A percentile compares a stretch with the other conserved stretches of the same genome.
Conservation (phyloP, 2,329 filamentous ascomycete genomes). For the Hypoxylon sp. region DNA sequence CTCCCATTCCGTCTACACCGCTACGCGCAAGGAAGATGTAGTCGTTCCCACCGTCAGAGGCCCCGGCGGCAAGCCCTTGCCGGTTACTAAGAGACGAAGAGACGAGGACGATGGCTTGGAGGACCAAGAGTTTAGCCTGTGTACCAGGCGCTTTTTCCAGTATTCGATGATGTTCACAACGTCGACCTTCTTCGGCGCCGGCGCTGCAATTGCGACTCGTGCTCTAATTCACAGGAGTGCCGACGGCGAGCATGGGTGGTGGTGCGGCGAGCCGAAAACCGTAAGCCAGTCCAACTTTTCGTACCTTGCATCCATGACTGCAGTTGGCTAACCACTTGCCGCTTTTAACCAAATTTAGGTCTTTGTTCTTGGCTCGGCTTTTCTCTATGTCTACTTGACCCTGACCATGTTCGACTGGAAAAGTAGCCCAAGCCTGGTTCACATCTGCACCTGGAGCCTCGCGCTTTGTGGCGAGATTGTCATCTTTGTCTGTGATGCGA, state of each 20-base stretch:
- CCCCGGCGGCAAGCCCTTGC: conserved; percentile 90
- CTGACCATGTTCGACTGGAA: conserved; percentile 88
- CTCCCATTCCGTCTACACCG: conserved; percentile 65
- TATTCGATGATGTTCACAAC: conserved; percentile 78
- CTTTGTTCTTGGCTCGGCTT: conserved; percentile 85
- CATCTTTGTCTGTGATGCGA: conserved; percentile 75
- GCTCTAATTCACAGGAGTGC: conserved; percentile 67
- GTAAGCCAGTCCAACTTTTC: conserved; percentile 44
- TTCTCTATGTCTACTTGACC: conserved; percentile 86
- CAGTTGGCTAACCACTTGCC: conserved; percentile 12
- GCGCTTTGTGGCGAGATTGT: conserved; percentile 78
- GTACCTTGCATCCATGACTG: not conserved
- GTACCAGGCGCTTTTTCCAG: conserved; percentile 71
- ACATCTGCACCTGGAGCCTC: conserved; percentile 82
- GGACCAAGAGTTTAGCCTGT: conserved; percentile 55
- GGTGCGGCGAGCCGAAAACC: conserved; percentile 50
- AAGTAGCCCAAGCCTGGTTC: conserved; percentile 82
- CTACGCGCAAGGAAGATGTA: conserved; percentile 62
- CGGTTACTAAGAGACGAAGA: conserved; percentile 70
- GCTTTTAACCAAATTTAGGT: conserved; percentile 65
- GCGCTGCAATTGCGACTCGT: conserved; percentile 78
- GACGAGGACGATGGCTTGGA: conserved; percentile 59
- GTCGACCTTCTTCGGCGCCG: conserved; percentile 80
- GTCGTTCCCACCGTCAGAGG: conserved; percentile 69
- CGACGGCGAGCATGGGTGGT: conserved; percentile 49